These are phyloP conservation scores for Phaeosphaeriaceae sp. DNA, from an alignment of 2,329 filamentous ascomycete species.

Conservation along the genomic window DNA sequence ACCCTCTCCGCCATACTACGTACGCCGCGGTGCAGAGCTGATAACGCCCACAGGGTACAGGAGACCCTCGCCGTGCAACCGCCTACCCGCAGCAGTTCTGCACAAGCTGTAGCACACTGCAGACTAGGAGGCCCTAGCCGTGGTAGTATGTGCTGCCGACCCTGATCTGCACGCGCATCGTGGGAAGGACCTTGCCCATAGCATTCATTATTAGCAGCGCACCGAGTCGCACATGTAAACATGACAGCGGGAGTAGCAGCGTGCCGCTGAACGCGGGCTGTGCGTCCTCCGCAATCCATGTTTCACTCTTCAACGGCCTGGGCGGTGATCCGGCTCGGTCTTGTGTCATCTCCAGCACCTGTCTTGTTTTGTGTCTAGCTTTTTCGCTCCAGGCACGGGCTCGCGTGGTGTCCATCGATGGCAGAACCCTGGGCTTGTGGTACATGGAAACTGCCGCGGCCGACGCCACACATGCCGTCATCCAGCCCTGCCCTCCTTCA, in stretches of 20 bases:
- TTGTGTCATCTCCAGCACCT: neutral
- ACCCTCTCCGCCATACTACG: neutral
- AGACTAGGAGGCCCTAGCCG: neutral
- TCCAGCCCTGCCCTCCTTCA: neutral
- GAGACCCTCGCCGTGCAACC: slow-evolving; percentile 7
- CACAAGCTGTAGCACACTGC: neutral
- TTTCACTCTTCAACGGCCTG: slow-evolving; percentile 4
- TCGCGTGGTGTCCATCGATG: slow-evolving; percentile 2
- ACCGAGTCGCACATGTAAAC: neutral
- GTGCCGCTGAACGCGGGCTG: slow-evolving; percentile 2
- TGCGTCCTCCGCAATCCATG: slow-evolving; percentile 1
- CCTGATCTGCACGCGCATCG: neutral
- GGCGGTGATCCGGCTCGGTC: neutral
- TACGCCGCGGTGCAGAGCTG: neutral
- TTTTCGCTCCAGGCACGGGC: neutral
- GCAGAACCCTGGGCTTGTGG: neutral
- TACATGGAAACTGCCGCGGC: neutral
- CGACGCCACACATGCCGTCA: slow-evolving; percentile 6
- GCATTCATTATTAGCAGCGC: neutral
- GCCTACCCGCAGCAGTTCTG: slow-evolving; percentile 1
- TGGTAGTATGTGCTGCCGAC: slow-evolving; percentile 3
- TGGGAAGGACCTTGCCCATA: neutral
- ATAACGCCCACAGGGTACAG: neutral
- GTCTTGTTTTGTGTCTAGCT: slow-evolving; percentile 2
- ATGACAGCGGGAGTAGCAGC: slow-evolving; percentile 14